Evolutionary conservation across 1,139 yeast species (phyloP).

Genomic region (Hyphopichia khmerensis): DNA sequence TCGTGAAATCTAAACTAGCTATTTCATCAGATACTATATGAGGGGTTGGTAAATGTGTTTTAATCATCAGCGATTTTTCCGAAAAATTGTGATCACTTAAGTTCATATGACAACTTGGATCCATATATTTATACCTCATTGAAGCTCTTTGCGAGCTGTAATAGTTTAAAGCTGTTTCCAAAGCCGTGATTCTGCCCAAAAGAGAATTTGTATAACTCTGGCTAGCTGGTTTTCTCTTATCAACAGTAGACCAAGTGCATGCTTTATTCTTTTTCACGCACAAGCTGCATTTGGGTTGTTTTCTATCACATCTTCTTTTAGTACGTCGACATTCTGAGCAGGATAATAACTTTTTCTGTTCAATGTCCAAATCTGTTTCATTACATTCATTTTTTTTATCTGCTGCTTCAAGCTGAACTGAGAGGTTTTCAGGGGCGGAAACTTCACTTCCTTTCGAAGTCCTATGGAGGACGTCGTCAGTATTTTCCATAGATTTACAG

Average conservation of each 20-base stretch:
- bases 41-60: no score
- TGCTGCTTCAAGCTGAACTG: no score
- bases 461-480: no score
- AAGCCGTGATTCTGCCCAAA: neutral
- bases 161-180: neutral
- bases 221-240: neutral
- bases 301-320: neutral
- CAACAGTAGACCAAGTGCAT: neutral
- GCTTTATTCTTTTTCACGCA: neutral
- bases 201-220: neutral
- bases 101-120: neutral
- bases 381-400: no score
- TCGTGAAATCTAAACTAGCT: no score
- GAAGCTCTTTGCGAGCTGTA: neutral
- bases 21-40: no score
- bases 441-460: no score
- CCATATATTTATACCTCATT: neutral
- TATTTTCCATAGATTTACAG: no score
- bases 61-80: neutral
- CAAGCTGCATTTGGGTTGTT: neutral
- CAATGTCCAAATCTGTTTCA: no score
- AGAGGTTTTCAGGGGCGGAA: no score
- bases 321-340: neutral
- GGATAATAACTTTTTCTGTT: neutral
- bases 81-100: neutral